Evolutionary conservation across 257 asterid species (phyloP).

Genomic region (Vinca minor): DNA sequence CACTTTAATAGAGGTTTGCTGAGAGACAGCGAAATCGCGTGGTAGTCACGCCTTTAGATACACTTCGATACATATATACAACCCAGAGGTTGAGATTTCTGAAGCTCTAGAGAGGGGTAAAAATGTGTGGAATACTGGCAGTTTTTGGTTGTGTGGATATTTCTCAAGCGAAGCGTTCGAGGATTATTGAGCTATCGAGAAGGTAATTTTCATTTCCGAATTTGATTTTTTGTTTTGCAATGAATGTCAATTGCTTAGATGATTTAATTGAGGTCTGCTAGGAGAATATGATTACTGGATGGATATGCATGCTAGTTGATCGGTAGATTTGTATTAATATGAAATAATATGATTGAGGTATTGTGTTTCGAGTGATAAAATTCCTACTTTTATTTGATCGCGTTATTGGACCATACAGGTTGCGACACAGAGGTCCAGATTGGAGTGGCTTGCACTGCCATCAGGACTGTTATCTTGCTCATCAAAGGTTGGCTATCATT

Average conservation of each 20-base stretch:
- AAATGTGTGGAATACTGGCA: conserved; percentile 99
- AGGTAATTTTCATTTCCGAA: conserved; percentile 34
- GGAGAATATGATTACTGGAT: too few relatives aligned
- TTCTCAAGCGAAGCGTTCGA: conserved; percentile 72
- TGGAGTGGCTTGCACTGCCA: conserved; percentile 96
- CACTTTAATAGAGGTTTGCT: background rate
- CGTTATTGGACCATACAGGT: conserved; percentile 37
- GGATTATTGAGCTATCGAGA: conserved; percentile 86
- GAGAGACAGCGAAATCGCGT: background rate
- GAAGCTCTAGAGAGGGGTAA: too few relatives aligned
- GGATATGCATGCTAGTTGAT: background rate
- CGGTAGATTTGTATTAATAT: background rate
- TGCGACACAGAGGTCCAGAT: conserved; percentile 98
- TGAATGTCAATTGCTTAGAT: conserved; percentile 1
- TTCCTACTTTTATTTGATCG: conserved; percentile 16
- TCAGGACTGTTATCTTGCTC: conserved; percentile 81
- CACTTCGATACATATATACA: too few relatives aligned
- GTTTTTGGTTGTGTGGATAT: conserved; percentile 74
- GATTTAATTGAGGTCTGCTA: too few relatives aligned
- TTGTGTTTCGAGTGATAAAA: background rate
- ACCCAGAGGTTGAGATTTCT: too few relatives aligned
- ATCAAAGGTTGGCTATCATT: conserved; percentile 84
- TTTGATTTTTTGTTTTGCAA: background rate
- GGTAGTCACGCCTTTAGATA: conserved; percentile 4
- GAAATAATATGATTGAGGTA: too few relatives aligned